Percentiles rank a stretch among this genome's conserved stretches.
phyloP scores from a whole-genome alignment of 139 green algal species.

The Haematococcus lacustris region DNA sequence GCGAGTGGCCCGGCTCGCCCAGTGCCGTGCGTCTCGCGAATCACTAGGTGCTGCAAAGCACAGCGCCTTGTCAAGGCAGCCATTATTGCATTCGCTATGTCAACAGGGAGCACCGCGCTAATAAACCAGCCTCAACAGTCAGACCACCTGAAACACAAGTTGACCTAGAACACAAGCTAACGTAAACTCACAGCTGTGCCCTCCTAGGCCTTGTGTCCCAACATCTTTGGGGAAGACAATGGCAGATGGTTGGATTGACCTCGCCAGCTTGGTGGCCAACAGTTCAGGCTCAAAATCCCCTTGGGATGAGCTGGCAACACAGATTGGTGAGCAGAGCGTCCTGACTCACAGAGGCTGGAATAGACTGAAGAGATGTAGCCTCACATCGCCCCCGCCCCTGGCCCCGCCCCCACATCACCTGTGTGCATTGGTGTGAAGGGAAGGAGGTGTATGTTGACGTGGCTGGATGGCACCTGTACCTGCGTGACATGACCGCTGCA shows the following conservation, averaged over 20 bases:
- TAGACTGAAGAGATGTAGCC: background rate
- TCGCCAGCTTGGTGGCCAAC: background rate
- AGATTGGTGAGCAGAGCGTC: background rate
- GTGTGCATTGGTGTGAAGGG: constrained; percentile 13
- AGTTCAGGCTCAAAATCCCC: background rate
- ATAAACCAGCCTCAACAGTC: no score
- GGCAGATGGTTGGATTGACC: background rate
- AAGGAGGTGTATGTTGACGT: constrained; percentile 59
- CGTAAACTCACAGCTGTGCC: no score
- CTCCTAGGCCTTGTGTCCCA: no score
- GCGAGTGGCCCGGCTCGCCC: no score
- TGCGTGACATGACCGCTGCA: constrained; percentile 29
- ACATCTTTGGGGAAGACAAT: no score
- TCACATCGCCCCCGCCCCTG: background rate
- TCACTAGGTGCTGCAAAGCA: no score
- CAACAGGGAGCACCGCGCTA: no score
- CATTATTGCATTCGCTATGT: no score
- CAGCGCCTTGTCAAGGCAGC: no score
- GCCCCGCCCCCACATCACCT: background rate
- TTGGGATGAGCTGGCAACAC: background rate
- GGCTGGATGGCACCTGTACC: constrained; percentile 62
- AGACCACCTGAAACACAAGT: no score
- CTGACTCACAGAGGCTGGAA: background rate
- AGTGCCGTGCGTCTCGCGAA: no score
- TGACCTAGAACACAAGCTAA: no score